Conservation (phyloP, 2,329 filamentous ascomycete genomes). For the Macrophomina phaseolina region DNA sequence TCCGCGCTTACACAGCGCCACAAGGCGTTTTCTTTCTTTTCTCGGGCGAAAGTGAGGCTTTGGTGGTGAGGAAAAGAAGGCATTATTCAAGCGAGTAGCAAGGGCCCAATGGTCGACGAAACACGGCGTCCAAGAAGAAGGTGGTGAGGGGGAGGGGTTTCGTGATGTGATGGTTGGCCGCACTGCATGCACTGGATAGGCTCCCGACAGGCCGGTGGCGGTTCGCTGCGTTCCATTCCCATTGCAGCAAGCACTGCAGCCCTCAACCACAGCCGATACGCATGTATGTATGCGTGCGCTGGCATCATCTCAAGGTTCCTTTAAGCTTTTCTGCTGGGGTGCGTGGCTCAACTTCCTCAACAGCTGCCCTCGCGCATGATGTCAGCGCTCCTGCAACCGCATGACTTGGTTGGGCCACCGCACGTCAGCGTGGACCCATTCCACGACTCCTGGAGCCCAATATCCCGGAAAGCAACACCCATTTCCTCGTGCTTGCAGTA, state of each 20-base stretch:
- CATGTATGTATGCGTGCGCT: constrained; percentile 25
- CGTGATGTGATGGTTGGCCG: constrained; percentile 22
- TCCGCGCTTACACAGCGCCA: not conserved
- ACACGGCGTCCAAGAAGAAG: not conserved
- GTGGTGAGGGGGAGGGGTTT: constrained; percentile 14
- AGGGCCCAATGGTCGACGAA: not conserved
- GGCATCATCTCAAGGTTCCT: constrained; percentile 21
- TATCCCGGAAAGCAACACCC: not conserved
- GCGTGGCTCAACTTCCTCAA: constrained; percentile 7
- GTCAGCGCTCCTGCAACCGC: constrained; percentile 17
- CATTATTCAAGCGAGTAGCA: not conserved
- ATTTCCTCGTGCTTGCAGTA: not conserved
- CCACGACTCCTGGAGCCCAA: constrained; percentile 8
- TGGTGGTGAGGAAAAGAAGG: not conserved
- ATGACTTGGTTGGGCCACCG: constrained; percentile 22
- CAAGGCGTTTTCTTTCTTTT: constrained; percentile 11
- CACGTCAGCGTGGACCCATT: constrained; percentile 15
- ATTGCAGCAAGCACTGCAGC: constrained; percentile 18
- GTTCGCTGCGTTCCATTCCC: constrained; percentile 20
- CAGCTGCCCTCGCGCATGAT: constrained; percentile 13
- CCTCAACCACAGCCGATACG: constrained; percentile 23
- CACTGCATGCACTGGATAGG: constrained; percentile 20
- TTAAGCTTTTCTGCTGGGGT: constrained; percentile 1
- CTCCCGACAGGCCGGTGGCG: constrained; percentile 16
- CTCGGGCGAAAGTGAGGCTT: constrained; percentile 5